Evolutionary conservation across 805 yeast species (phyloP), one percentile per base, ranked within the genome.

Genomic region (Ascoidea rubescens): DNA sequence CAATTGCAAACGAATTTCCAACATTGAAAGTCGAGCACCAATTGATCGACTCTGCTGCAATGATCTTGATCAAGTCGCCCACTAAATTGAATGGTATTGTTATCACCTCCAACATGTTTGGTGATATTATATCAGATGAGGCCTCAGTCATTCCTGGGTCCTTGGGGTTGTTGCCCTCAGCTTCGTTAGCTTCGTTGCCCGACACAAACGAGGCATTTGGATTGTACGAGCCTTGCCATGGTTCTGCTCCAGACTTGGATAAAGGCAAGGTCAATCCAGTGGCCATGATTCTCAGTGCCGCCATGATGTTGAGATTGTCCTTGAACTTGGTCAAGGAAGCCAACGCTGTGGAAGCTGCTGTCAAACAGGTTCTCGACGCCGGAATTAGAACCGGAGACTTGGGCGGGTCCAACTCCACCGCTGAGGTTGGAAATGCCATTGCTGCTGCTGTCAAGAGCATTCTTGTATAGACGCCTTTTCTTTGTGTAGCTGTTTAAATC

Each of bases 91-190:
- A 93, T 66, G 99, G 99, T 70, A 77, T 93, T 50, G 80, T 93
- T 50, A 80, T 93, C 65, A 91, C 98, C 48, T 82, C 85, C 62
- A 93, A 93, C 73, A 91, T 93, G 96, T 93, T 93, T 67, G 99
- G 99, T 64, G 99, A 93, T 68, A 93, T 93, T 67, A 87, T 93
- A 62, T 86, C 96, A 53, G 99, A 93, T 68, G 99, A 93, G 73
- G 97, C 98, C 33, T 85, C 95, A 17, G 97, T 90, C 50, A 93
- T 93, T 61, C 99, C 99, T 47, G 99, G 99, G 48, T 91, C 98
- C 31, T 75, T 93, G 57, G 99, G 99, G 55, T 78, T 93, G 59
- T 77, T 93, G 58, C 99, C 99, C 50, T 87, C 96, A 53, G 95
- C 99, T 3, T 91, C 98, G 21, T 78, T 93, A 64, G 93, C 97